A percentile compares a stretch with the other conserved stretches of the same genome.
Evolutionary conservation across 306 rosid species (phyloP).

Genomic region (Hylodesmum podocarpum): DNA sequence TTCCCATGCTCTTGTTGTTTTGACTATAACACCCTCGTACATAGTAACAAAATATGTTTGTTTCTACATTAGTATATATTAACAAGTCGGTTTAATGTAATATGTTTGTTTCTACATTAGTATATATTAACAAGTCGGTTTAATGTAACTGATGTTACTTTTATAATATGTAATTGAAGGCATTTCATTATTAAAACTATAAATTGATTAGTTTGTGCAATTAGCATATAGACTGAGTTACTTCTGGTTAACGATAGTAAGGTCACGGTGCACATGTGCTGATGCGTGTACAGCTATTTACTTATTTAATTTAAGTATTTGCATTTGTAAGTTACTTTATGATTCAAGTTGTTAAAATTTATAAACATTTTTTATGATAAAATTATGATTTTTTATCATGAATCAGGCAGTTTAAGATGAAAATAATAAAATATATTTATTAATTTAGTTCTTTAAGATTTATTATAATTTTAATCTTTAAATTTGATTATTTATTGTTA

Average conservation of each 20-base stretch:
- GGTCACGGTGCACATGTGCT: constrained; percentile 18
- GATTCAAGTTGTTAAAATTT: neutral
- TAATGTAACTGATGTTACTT: neutral
- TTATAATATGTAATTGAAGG: neutral
- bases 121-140: neutral
- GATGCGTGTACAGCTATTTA: neutral
- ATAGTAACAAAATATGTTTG: neutral
- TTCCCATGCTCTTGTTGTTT: constrained; percentile 30
- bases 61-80: neutral
- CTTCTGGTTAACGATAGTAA: neutral
- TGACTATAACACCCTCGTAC: constrained; percentile 19
- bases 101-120: neutral
- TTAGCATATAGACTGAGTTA: neutral
- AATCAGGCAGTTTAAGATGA: too few species aligned
- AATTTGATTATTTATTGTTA: too few species aligned
- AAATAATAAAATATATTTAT: too few species aligned
- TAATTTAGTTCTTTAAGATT: too few species aligned
- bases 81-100: neutral
- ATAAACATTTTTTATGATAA: too few species aligned
- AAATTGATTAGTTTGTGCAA: neutral
- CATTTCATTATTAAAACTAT: neutral
- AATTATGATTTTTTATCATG: too few species aligned
- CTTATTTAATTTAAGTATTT: neutral
- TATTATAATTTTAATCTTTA: too few species aligned
- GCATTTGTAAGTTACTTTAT: neutral